phyloP scores from a whole-genome alignment of 352 stramenopile species.

The Thalassiosira gravida region DNA sequence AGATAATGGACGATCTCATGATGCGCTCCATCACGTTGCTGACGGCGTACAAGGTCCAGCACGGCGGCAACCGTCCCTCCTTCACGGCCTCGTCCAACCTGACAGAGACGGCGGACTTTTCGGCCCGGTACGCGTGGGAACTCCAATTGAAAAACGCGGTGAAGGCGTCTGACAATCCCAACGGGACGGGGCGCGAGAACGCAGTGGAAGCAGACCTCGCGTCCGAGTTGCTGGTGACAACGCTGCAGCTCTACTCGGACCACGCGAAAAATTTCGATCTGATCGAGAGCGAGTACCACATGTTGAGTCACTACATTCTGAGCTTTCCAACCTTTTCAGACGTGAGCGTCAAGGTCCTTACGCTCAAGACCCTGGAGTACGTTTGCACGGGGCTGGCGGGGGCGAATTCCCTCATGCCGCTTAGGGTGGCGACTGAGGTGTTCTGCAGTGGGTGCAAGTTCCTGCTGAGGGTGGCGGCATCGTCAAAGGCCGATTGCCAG shows the following conservation, averaged over 20 bases:
- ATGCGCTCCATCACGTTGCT: slow-evolving; percentile 68
- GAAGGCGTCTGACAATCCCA: not conserved
- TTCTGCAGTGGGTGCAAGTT: slow-evolving; percentile 77
- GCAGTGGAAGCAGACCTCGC: slow-evolving; percentile 50
- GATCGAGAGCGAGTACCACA: slow-evolving; percentile 80
- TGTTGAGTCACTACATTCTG: slow-evolving; percentile 80
- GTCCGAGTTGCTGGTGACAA: slow-evolving; percentile 77
- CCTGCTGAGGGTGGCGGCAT: slow-evolving; percentile 58
- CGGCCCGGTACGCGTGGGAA: slow-evolving; percentile 57
- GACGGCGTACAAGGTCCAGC: slow-evolving; percentile 53
- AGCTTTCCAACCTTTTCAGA: slow-evolving; percentile 79
- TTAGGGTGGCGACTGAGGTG: slow-evolving; percentile 78
- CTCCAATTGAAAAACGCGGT: slow-evolving; percentile 12
- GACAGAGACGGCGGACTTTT: slow-evolving; percentile 62
- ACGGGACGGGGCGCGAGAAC: slow-evolving; percentile 11
- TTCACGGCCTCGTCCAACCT: slow-evolving; percentile 49
- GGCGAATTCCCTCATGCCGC: slow-evolving; percentile 63
- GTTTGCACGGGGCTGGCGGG: slow-evolving; percentile 80
- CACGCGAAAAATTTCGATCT: slow-evolving; percentile 84
- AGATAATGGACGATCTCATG: slow-evolving; percentile 82
- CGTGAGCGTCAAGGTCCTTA: slow-evolving; percentile 80
- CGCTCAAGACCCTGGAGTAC: slow-evolving; percentile 86
- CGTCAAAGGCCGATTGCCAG: slow-evolving; percentile 3
- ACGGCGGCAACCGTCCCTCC: slow-evolving; percentile 53
- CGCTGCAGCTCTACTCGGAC: slow-evolving; percentile 84